Evolutionary conservation across 1,284 basidiomycete species (phyloP).

Genomic region (Crepidotus sp.): DNA sequence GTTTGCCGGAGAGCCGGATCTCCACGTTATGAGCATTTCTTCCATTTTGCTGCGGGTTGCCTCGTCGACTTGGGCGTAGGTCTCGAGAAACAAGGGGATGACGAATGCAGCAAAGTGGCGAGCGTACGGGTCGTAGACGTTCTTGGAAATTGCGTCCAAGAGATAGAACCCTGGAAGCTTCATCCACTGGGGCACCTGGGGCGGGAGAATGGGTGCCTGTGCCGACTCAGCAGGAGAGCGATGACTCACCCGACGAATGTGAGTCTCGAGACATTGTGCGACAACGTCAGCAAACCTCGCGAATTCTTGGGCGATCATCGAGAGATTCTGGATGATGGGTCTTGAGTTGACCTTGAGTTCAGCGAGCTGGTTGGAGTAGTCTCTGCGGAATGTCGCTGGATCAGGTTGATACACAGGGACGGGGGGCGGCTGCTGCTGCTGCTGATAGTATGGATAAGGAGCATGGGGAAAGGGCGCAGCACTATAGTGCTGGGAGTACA

Average conservation of each 20-base stretch:
- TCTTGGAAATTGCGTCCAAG: slow-evolving; percentile 94
- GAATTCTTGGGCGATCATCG: slow-evolving; percentile 87
- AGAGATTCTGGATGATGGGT: slow-evolving; percentile 92
- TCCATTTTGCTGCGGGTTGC: slow-evolving; percentile 87
- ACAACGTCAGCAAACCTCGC: slow-evolving; percentile 75
- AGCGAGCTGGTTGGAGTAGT: slow-evolving; percentile 70
- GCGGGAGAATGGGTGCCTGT: background rate
- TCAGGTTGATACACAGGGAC: slow-evolving; percentile 50
- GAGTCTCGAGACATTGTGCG: slow-evolving; percentile 79
- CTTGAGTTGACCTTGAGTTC: slow-evolving; percentile 93
- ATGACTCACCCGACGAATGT: slow-evolving; percentile 80
- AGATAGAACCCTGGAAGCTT: slow-evolving; percentile 94
- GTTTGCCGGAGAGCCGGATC: slow-evolving; percentile 71
- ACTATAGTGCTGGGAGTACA: slow-evolving; percentile 14
- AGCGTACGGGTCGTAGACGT: slow-evolving; percentile 85
- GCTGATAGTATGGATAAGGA: slow-evolving; percentile 33
- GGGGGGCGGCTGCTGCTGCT: slow-evolving; percentile 34
- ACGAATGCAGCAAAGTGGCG: slow-evolving; percentile 72
- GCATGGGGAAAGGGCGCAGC: slow-evolving; percentile 18
- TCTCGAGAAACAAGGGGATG: slow-evolving; percentile 71
- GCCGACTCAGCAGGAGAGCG: slow-evolving; percentile 15
- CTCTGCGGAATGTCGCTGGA: slow-evolving; percentile 72
- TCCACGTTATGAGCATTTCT: slow-evolving; percentile 91
- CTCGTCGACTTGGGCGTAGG: slow-evolving; percentile 79
- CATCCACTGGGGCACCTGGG: slow-evolving; percentile 81